Percentiles rank a stretch among this genome's conserved stretches.
Conservation (phyloP, 169 alveolate genomes). For the Babesia bovis region DNA sequence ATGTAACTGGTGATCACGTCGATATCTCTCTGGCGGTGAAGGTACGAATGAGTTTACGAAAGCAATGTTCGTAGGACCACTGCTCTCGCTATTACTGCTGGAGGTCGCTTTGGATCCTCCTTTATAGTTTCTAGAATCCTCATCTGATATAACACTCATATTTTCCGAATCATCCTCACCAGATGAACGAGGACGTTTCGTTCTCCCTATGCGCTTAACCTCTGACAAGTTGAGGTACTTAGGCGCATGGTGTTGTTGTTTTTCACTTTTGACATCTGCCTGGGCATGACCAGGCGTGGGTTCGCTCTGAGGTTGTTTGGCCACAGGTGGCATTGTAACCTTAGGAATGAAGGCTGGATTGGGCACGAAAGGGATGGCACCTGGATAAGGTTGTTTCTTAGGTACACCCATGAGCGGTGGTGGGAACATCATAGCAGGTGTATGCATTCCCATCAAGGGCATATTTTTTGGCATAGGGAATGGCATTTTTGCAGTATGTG, state of each 20-base stretch:
- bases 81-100: neutral
- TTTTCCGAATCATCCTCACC: slow-evolving; percentile 33
- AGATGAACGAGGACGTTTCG: slow-evolving; percentile 12
- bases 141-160: slow-evolving; percentile 67
- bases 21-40: slow-evolving; percentile 57
- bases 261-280: neutral
- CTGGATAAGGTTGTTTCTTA: slow-evolving; percentile 24
- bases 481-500: slow-evolving; percentile 28
- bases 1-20: slow-evolving; percentile 49
- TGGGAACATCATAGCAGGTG: slow-evolving; percentile 39
- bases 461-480: slow-evolving; percentile 52
- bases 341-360: slow-evolving; percentile 15
- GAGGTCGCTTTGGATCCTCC: neutral
- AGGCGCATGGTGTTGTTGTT: neutral
- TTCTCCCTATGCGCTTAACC: slow-evolving; percentile 4
- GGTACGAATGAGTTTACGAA: slow-evolving; percentile 60
- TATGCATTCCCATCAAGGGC: slow-evolving; percentile 24
- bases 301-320: slow-evolving; percentile 2
- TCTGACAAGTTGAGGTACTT: slow-evolving; percentile 11
- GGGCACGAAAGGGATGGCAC: slow-evolving; percentile 21
- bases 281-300: slow-evolving; percentile 12
- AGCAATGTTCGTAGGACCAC: slow-evolving; percentile 21
- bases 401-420: slow-evolving; percentile 50
- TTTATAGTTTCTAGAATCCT: neutral
- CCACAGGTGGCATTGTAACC: neutral